Percentiles rank a stretch among this genome's conserved stretches.
Conservation (phyloP, 306 rosid genomes). For the Heteromeles arbutifolia region DNA sequence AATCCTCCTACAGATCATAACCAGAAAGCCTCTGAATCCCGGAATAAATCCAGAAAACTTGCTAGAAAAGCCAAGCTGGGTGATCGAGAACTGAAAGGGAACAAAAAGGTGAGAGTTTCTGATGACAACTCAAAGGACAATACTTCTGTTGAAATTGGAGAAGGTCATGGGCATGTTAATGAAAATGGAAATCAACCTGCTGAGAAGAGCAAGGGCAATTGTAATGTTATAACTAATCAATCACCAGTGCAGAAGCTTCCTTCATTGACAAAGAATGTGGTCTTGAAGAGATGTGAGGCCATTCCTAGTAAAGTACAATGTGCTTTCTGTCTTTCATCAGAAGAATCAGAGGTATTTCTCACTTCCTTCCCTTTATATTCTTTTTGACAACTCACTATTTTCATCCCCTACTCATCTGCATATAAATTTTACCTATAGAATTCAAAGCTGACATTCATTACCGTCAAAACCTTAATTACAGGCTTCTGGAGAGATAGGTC, state of each 20-base stretch:
- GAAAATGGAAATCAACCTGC: conserved; percentile 18
- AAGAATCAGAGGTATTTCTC: conserved; percentile 68
- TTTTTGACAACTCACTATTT: neutral
- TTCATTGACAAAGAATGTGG: conserved; percentile 17
- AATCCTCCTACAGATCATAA: conserved; percentile 18
- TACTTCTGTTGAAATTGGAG: neutral
- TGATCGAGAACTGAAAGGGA: conserved; percentile 16
- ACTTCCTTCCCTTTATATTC: neutral
- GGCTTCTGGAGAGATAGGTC: conserved; percentile 69
- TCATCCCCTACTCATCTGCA: neutral
- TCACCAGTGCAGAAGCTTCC: conserved; percentile 25
- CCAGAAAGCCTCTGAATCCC: conserved; percentile 7
- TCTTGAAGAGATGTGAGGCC: conserved; percentile 46
- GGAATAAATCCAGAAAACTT: conserved; percentile 13
- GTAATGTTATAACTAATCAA: conserved; percentile 22
- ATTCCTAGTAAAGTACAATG: conserved; percentile 34
- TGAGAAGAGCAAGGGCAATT: conserved; percentile 13
- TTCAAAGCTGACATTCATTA: neutral
- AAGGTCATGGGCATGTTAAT: neutral
- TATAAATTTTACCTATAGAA: neutral
- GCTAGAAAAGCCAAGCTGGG: conserved; percentile 21
- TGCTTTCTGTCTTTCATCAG: conserved; percentile 72
- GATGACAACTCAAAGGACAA: conserved; percentile 14
- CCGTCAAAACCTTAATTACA: conserved; percentile 25
- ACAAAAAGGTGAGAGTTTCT: conserved; percentile 34